A percentile compares a stretch with the other conserved stretches of the same genome.
Evolutionary conservation across 129 eudicot genomes (phyloP).

Genomic region (sunflower (Helianthus annuus)): HanXRQr2.0-SUNRISE NC_035445.2:54301785-54302284

Average conservation of each 20-base stretch:
- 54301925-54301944: slow-evolving; percentile 89
- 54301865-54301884: slow-evolving; percentile 94
- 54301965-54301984: slow-evolving; percentile 61
- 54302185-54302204: slow-evolving; percentile 11
- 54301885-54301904: slow-evolving; percentile 54
- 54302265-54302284: slow-evolving; percentile 60
- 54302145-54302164: slow-evolving; percentile 60
- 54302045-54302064: slow-evolving; percentile 82
- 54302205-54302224: slow-evolving; percentile 25
- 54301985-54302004: slow-evolving; percentile 70
- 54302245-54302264: slow-evolving; percentile 24
- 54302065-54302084: slow-evolving; percentile 74
- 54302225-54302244: slow-evolving; percentile 40
- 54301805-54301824: slow-evolving; percentile 83
- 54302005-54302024: slow-evolving; percentile 40
- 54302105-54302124: slow-evolving; percentile 78
- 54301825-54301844: slow-evolving; percentile 83
- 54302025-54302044: slow-evolving; percentile 67
- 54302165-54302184: neutral
- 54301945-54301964: slow-evolving; percentile 84
- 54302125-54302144: slow-evolving; percentile 92
- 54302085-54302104: slow-evolving; percentile 72
- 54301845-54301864: slow-evolving; percentile 93
- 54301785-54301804: slow-evolving; percentile 76
- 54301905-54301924: slow-evolving; percentile 83